Conservation (phyloP, 1,284 basidiomycete species). For the Phellopilus nigrolimitatus region DNA sequence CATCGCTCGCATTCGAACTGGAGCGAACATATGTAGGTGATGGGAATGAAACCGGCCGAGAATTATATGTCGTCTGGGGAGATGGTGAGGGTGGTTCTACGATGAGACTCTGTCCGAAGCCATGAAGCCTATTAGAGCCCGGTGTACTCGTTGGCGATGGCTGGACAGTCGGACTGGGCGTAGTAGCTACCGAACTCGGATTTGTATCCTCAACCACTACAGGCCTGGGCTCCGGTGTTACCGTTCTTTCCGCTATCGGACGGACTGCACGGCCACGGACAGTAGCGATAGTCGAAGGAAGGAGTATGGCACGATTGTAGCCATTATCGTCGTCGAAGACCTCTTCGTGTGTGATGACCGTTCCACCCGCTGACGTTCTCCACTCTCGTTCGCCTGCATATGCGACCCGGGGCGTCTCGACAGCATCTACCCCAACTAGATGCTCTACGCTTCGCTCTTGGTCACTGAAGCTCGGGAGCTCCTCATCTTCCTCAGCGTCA, state of each 20-base stretch:
- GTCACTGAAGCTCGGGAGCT: constrained; percentile 15
- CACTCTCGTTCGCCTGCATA: neutral
- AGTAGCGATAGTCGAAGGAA: constrained; percentile 7
- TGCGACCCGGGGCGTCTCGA: constrained; percentile 12
- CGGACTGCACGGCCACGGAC: constrained; percentile 4
- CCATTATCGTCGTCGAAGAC: constrained; percentile 11
- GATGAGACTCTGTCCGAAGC: constrained; percentile 56
- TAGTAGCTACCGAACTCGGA: constrained; percentile 19
- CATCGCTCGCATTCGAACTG: constrained; percentile 21
- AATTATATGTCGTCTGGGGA: constrained; percentile 43
- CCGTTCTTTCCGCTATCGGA: neutral
- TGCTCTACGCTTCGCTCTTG: neutral
- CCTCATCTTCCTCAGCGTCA: constrained; percentile 57
- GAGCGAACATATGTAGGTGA: constrained; percentile 12
- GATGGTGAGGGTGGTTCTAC: constrained; percentile 46
- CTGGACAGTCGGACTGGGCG: constrained; percentile 17
- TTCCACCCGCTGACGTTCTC: neutral
- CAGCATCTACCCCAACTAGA: neutral
- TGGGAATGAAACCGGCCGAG: constrained; percentile 8
- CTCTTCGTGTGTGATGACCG: constrained; percentile 11
- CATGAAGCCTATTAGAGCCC: constrained; percentile 26
- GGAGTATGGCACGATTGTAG: neutral
- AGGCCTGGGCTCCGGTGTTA: neutral
- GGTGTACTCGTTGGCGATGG: constrained; percentile 24
- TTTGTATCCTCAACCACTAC: constrained; percentile 16